phyloP scores from a whole-genome alignment of 495 filamentous ascomycete species.

The Podospora conica region DNA sequence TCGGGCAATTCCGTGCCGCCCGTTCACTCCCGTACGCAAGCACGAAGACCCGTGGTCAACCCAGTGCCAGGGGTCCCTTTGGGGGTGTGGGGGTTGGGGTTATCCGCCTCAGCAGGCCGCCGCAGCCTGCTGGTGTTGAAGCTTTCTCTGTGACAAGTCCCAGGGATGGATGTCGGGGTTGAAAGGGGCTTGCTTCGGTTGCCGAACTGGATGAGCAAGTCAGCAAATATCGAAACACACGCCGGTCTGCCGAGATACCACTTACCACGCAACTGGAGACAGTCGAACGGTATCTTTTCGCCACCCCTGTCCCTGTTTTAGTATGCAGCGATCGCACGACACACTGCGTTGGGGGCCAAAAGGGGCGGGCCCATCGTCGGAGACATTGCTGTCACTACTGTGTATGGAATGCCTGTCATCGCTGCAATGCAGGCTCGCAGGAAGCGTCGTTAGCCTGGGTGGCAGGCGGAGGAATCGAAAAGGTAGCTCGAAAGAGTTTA shows the following conservation, averaged over 20 bases:
- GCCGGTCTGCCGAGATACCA: background rate
- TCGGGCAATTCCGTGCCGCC: background rate
- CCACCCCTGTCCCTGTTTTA: background rate
- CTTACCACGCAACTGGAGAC: background rate
- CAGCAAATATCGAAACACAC: background rate
- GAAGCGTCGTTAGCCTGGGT: background rate
- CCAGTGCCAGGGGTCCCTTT: background rate
- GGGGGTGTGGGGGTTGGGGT: background rate
- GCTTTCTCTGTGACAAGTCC: background rate
- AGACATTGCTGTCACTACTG: background rate
- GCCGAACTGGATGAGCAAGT: background rate
- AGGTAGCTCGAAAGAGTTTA: background rate
- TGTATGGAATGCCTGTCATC: background rate
- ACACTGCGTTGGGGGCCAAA: background rate
- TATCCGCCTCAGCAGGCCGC: background rate
- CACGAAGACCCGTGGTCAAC: background rate
- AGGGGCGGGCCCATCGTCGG: background rate
- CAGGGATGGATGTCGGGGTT: too few species aligned
- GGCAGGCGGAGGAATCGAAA: background rate
- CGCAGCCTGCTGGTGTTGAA: background rate
- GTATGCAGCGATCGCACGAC: background rate
- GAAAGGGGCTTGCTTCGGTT: background rate
- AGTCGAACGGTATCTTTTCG: background rate
- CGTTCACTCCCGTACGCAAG: background rate
- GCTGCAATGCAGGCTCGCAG: background rate